Base-by-base conservation (phyloP, 192 early-diverging fungal species). In the Gonapodya sp. region DNA sequence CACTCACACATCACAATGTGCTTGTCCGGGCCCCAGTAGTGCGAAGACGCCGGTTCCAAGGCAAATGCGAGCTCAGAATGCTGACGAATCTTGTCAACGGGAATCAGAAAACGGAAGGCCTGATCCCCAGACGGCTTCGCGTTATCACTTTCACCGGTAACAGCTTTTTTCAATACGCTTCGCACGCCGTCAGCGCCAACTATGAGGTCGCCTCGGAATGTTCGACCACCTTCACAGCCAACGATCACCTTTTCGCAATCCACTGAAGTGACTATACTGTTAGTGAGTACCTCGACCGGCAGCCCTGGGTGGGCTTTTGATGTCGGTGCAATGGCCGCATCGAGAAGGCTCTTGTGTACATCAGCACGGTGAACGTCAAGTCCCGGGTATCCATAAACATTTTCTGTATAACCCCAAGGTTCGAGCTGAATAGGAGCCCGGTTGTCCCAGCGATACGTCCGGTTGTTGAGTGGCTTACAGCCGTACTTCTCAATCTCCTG, bases 51-150 rank as follows among this genome's bases (percentile, higher is more conserved):
- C 8, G 8, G 31, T 33, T 77, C 75, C 8, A 34, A 31, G 34
- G 31, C 75, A 34, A 77, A 77, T 16, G 8, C 30, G 8, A 77
- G 31, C 31, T 77, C 75, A 18, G 8, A 33, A 33, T 77, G 30
- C 31, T 18, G 18, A 16, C 34, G 8, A 2, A 77, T 33, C 34
- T 77, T 77, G 18, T 77, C 75, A 16, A 77, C 34, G 8, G 18
- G 18, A 14, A 77, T 34, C 18, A 77, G 31, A 33, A 77, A 77
- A 2, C 75, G 75, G 75, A 32, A 77, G 75, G 75, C 75, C 34
- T 77, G 75, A 31, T 77, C 75, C 34, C 75, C 75, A 34, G 18
- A 31, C 8, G 75, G 75, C 75, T 77, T 77, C 18, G 75, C 75
- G 31, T 18, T 2, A 77, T 77, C 75, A 2, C 18, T 16, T 8